These are phyloP conservation scores for Suhomyces sp. DNA, from an alignment of 805 yeast species.

Conservation along the genomic window DNA sequence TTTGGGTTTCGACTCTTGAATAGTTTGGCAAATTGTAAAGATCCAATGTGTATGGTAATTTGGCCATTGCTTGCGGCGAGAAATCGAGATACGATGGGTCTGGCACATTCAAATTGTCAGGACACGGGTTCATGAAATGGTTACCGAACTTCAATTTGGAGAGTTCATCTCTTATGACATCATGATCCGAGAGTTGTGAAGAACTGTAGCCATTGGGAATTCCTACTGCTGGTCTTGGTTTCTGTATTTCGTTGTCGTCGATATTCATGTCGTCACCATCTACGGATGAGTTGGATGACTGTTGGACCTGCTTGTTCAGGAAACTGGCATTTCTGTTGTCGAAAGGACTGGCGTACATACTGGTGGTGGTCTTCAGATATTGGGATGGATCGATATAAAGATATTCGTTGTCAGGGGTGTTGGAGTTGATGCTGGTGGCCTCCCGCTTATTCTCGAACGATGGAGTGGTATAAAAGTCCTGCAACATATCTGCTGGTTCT, in stretches of 20 bases:
- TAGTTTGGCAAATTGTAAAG: conserved; percentile 69
- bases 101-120: conserved; percentile 28
- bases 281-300: not conserved
- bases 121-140: conserved; percentile 37
- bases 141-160: conserved; percentile 56
- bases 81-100: conserved; percentile 38
- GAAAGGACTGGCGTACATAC: conserved; percentile 19
- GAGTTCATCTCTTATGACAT: conserved; percentile 48
- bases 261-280: not conserved
- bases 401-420: conserved; percentile 17
- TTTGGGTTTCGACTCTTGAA: conserved; percentile 95
- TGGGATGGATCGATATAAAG: conserved; percentile 20
- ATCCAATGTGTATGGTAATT: conserved; percentile 49
- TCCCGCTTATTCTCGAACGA: not conserved
- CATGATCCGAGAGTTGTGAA: conserved; percentile 32
- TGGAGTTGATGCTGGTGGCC: not conserved
- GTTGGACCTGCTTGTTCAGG: not conserved
- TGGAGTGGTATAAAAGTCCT: conserved; percentile 14
- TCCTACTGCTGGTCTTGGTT: too few relatives aligned
- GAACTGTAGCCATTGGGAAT: not conserved
- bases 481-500: conserved; percentile 15
- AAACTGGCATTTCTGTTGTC: conserved; percentile 4
- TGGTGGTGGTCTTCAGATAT: conserved; percentile 4
- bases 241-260: too few relatives aligned
- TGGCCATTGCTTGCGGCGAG: conserved; percentile 32